phyloP scores from a whole-genome alignment of 306 rosid genomes.

The Canavalia ensiformis region DNA sequence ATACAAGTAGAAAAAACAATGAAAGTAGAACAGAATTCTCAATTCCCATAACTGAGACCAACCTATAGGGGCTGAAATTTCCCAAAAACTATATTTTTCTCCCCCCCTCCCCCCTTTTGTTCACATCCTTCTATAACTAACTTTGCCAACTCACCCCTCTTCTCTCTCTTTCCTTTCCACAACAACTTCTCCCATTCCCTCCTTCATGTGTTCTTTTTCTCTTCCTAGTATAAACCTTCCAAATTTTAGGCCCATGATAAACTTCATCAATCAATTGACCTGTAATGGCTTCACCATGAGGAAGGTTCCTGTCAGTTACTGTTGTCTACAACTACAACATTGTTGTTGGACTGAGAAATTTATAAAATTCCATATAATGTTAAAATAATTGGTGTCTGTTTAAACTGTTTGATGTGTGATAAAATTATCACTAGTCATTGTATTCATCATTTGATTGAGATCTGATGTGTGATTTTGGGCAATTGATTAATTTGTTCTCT shows the following conservation, averaged over 20 bases:
- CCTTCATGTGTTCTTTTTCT: background rate
- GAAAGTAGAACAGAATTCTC: background rate
- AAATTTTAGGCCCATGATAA: constrained; percentile 1
- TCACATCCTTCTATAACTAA: background rate
- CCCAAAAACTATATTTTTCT: background rate
- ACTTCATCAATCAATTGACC: constrained; percentile 17
- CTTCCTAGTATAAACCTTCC: constrained; percentile 4
- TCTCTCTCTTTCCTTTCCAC: background rate
- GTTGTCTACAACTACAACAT: constrained; percentile 16
- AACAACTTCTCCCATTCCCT: constrained; percentile 9
- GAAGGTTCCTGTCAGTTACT: constrained; percentile 4
- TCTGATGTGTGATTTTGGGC: constrained; percentile 27
- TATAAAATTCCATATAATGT: constrained; percentile 18
- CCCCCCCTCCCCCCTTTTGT: background rate
- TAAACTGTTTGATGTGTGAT: constrained; percentile 23
- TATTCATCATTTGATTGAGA: constrained; percentile 25
- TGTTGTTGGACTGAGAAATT: constrained; percentile 25
- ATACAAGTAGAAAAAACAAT: background rate
- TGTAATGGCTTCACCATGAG: background rate
- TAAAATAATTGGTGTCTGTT: constrained; percentile 37
- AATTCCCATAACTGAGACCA: background rate
- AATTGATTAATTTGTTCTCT: constrained; percentile 23
- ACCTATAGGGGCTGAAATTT: background rate
- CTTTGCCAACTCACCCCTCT: background rate
- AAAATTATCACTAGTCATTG: constrained; percentile 9